Percentiles rank a stretch among this genome's conserved stretches.
phyloP scores from a whole-genome alignment of 345 rosid genomes.

The Iberis pinnata region DNA sequence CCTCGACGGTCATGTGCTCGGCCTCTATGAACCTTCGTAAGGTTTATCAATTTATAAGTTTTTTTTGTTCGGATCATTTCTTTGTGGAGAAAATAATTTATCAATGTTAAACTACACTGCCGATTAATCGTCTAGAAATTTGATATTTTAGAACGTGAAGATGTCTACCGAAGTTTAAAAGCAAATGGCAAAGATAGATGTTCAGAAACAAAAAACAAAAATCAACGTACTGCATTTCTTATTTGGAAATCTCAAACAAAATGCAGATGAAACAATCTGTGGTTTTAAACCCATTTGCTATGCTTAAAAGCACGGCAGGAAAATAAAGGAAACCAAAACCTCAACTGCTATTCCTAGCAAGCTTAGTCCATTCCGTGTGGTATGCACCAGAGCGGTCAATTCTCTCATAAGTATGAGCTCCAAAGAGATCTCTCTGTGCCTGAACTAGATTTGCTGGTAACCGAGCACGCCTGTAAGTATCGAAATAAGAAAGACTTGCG shows the following conservation, averaged over 20 bases:
- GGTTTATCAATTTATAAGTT: not conserved
- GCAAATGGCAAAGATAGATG: not conserved
- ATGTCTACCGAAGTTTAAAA: not conserved
- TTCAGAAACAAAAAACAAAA: slow-evolving; percentile 2
- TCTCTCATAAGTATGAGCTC: slow-evolving; percentile 97
- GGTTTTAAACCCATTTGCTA: not conserved
- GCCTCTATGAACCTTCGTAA: slow-evolving; percentile 59
- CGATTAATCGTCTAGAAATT: not conserved
- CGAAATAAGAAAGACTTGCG: slow-evolving; percentile 88
- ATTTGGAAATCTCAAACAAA: slow-evolving; percentile 25
- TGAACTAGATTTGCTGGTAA: slow-evolving; percentile 88
- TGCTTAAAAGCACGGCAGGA: not conserved
- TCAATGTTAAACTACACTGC: not conserved
- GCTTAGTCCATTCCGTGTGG: slow-evolving; percentile 92
- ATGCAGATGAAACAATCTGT: slow-evolving; percentile 20
- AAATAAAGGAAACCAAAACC: slow-evolving; percentile 2
- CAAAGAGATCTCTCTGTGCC: slow-evolving; percentile 97
- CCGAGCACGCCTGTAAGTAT: slow-evolving; percentile 84
- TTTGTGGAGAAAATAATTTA: no score
- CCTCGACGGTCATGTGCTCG: slow-evolving; percentile 74
- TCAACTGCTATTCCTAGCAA: slow-evolving; percentile 59
- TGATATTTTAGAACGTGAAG: not conserved
- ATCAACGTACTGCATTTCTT: slow-evolving; percentile 13
- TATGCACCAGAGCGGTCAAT: slow-evolving; percentile 65
- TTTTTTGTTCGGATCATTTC: not conserved